Base-by-base conservation (phyloP, 1,284 basidiomycete genomes). In the Ganoderma lucidum region DNA sequence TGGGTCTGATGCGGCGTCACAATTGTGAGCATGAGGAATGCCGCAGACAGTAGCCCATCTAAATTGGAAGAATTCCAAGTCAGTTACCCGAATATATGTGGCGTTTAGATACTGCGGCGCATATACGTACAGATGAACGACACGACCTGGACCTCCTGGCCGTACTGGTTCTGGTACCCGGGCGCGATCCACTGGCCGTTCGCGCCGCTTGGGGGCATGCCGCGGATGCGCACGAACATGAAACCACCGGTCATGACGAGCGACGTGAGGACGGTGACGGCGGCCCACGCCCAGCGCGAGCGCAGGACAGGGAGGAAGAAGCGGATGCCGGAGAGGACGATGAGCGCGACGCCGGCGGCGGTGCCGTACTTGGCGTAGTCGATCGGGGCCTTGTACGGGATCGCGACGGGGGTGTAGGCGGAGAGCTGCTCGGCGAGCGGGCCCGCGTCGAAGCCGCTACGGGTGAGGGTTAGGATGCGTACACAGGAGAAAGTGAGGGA, bases 161-260 rank as follows among this genome's bases (percentile, higher is more conserved):
- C 96, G 75, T 90, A 94, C 81, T 99, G 97, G 77, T 91, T 96
- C 78, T 93, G 91, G 82, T 93, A 98, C 1, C 97, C 97, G 10
- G 83, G 86, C 10, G 95, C 94, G 77, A 98, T 93, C 92, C 96
- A 97, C 71, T 86, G 86, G 28, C 91, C 90, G 77, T 81, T 90
- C 3, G 81, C 80, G 45, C 88, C 90, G 64, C 87, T 85, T 77
- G 90, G 96, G 2, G 96, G 96, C 67, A 89, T 88, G 62, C 87
- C 87, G 72, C 97, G 91, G 77, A 99, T 99, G 72, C 92, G 92
- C 75, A 95, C 96, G 85, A 98, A 99, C 98, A 99, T 99, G 84
- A 93, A 94, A 3, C 96, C 96, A 9, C 91, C 90, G 12, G 91
- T 97, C 91, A 97, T 96, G 75, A 95, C 82, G 42, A 97, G 86